A percentile compares a stretch with the other conserved stretches of the same genome.
phyloP scores from a whole-genome alignment of 257 asterid genomes.

The Echium plantagineum region DNA sequence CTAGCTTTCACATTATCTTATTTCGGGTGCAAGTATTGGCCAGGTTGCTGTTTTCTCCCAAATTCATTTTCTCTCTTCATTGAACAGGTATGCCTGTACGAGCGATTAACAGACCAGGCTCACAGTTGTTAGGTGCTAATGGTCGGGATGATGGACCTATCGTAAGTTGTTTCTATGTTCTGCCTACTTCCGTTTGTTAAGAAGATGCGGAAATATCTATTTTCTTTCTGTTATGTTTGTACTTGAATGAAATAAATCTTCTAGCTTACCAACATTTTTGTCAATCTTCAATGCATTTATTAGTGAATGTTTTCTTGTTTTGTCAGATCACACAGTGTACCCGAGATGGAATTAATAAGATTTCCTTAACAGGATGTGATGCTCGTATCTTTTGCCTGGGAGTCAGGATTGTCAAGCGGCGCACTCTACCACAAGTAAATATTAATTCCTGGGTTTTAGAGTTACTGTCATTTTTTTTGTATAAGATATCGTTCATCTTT shows the following conservation, averaged over 20 bases:
- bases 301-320: conserved; percentile 20
- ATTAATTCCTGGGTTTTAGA: conserved; percentile 12
- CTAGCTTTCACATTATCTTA: not conserved
- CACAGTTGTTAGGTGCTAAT: conserved; percentile 81
- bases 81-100: conserved; percentile 72
- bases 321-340: conserved; percentile 82
- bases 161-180: conserved; percentile 42
- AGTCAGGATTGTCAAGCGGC: conserved; percentile 85
- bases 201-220: not conserved
- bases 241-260: not conserved
- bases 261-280: not conserved
- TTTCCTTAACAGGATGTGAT: conserved; percentile 78
- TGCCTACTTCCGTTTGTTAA: not conserved
- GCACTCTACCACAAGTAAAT: conserved; percentile 63
- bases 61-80: conserved; percentile 14
- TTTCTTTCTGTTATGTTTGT: not conserved
- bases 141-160: conserved; percentile 97
- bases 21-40: not conserved
- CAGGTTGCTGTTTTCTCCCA: not conserved
- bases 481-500: not conserved
- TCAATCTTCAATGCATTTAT: conserved; percentile 12
- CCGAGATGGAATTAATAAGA: conserved; percentile 86
- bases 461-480: not conserved
- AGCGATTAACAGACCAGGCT: conserved; percentile 83
- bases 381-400: conserved; percentile 87